These are phyloP conservation scores for Podaxis pistillaris DNA, from an alignment of 768 basidiomycete species.

Conservation along the genomic window DNA sequence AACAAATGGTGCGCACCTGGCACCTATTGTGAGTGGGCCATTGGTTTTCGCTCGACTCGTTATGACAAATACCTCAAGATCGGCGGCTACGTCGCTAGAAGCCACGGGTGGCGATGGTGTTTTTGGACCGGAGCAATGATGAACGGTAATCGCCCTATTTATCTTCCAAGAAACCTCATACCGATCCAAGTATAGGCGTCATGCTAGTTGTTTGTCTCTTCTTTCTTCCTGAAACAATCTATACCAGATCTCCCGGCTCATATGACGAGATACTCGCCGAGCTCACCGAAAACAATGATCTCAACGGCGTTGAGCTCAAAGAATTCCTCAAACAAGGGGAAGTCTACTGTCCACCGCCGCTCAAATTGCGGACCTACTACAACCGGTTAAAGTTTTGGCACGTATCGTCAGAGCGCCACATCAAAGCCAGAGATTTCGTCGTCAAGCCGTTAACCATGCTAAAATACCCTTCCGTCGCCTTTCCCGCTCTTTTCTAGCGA, in stretches of 20 bases:
- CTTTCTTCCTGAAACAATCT: constrained; percentile 42
- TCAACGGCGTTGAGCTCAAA: constrained; percentile 12
- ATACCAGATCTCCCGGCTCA: constrained; percentile 25
- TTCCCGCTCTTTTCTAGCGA: constrained; percentile 37
- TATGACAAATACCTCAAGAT: constrained; percentile 18
- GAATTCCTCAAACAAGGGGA: constrained; percentile 16
- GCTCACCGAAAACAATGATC: constrained; percentile 15
- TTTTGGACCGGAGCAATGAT: constrained; percentile 44
- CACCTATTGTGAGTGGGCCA: constrained; percentile 34
- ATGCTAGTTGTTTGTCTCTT: constrained; percentile 36
- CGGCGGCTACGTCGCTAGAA: constrained; percentile 37
- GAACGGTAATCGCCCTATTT: constrained; percentile 22
- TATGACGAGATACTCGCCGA: constrained; percentile 14
- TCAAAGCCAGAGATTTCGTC: constrained; percentile 28
- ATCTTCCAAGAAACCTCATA: not conserved
- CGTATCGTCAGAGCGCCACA: constrained; percentile 25
- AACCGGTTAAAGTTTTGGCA: constrained; percentile 32
- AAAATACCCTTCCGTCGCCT: constrained; percentile 38
- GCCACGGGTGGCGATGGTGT: constrained; percentile 41
- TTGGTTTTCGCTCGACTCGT: not conserved
- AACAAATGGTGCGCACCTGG: constrained; percentile 40
- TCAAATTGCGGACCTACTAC: constrained; percentile 24
- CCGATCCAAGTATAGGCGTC: constrained; percentile 15
- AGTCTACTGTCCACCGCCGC: constrained; percentile 25
- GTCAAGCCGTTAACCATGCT: constrained; percentile 36